A percentile compares a stretch with the other conserved stretches of the same genome.
Evolutionary conservation across 1,284 basidiomycete genomes (phyloP).

Genomic region (Schizophyllum amplum): DNA sequence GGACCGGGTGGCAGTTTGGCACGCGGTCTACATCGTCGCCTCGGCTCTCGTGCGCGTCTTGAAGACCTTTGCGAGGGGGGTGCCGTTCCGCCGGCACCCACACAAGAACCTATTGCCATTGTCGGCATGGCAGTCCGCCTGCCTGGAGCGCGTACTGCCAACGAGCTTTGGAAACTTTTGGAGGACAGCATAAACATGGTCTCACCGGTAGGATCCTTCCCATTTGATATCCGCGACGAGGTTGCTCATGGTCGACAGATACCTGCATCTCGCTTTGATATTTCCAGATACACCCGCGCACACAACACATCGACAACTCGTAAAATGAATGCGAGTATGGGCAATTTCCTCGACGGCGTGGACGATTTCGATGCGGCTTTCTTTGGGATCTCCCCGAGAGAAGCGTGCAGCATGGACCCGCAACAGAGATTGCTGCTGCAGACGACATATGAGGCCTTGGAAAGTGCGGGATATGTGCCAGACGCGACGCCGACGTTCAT

Average conservation of each 20-base stretch:
- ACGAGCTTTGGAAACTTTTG: conserved; percentile 51
- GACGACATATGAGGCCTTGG: conserved; percentile 57
- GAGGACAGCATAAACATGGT: conserved; percentile 49
- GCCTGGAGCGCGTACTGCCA: conserved; percentile 43
- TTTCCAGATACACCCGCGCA: conserved; percentile 29
- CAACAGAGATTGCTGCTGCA: conserved; percentile 64
- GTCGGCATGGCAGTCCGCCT: conserved; percentile 63
- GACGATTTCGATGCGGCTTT: conserved; percentile 62
- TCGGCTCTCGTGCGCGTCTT: not conserved
- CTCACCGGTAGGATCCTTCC: conserved; percentile 36
- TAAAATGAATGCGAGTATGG: conserved; percentile 42
- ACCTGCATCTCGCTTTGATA: conserved; percentile 47
- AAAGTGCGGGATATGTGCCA: conserved; percentile 62
- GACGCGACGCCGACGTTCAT: conserved; percentile 29
- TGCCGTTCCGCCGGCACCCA: conserved; percentile 1
- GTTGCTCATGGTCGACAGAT: conserved; percentile 32
- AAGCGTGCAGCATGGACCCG: conserved; percentile 67
- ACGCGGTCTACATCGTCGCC: conserved; percentile 5
- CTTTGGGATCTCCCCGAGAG: conserved; percentile 65
- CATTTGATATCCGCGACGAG: conserved; percentile 1
- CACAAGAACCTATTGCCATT: conserved; percentile 55
- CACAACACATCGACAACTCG: conserved; percentile 22
- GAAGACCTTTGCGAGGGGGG: not conserved
- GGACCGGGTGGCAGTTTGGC: conserved; percentile 42
- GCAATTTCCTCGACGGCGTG: conserved; percentile 53